Evolutionary conservation across 805 yeast genomes (phyloP).

Genomic region (Candida loeiensis): DNA sequence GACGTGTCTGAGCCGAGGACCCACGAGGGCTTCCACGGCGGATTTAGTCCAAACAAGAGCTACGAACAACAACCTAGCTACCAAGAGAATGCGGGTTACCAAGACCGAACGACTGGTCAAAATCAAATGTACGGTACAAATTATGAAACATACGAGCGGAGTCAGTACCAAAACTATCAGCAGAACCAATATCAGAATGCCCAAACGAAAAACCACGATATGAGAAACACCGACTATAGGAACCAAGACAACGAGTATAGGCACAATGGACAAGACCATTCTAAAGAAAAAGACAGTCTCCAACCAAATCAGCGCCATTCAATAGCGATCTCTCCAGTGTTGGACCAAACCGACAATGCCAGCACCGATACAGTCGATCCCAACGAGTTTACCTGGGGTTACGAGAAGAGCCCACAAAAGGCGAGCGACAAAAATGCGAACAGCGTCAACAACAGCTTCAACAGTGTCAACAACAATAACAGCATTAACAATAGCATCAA

Average conservation of each 20-base stretch:
- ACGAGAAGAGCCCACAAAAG: not conserved
- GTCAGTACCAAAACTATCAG: constrained; percentile 3
- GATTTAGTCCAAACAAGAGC: too few relatives aligned
- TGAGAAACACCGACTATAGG: not conserved
- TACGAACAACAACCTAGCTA: too few relatives aligned
- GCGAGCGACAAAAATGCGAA: not conserved
- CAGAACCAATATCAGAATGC: not conserved
- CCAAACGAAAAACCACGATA: not conserved
- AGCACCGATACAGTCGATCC: constrained; percentile 3
- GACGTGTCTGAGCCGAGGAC: not conserved
- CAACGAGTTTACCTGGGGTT: not conserved
- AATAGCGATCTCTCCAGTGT: constrained; percentile 25
- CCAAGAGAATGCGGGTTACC: not conserved
- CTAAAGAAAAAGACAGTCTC: not conserved
- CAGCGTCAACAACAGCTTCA: not conserved
- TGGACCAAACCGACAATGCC: constrained; percentile 8
- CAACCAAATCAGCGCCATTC: constrained; percentile 24
- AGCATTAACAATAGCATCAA: too few relatives aligned
- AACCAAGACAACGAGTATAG: not conserved
- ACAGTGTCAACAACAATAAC: not conserved
- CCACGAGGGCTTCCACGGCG: too few relatives aligned
- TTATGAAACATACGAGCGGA: too few relatives aligned
- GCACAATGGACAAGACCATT: not conserved
- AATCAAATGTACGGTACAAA: too few relatives aligned
- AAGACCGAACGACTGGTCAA: not conserved